Base-by-base conservation (phyloP, 2,329 filamentous ascomycete genomes). In the Diaporthe caulivora region DNA sequence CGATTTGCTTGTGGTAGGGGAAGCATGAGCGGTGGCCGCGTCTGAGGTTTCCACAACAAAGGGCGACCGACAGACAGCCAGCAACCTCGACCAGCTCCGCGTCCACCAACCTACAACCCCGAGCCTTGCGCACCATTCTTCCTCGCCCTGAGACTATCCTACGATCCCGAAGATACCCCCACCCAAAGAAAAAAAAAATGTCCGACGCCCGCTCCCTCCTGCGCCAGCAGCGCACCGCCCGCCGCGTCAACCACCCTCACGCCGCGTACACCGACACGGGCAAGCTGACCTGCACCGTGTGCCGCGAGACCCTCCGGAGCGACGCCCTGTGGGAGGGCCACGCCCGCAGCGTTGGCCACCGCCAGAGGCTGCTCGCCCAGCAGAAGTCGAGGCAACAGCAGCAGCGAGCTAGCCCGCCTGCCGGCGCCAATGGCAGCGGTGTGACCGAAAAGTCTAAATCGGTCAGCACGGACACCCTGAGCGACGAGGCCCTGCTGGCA, bases 181-280 rank as follows among this genome's bases (percentile, higher is more conserved):
- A n/a, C n/a, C n/a, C n/a, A n/a, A n/a, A n/a, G n/a, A n/a, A n/a
- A n/a, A n/a, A n/a, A n/a, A n/a, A n/a, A 76, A 96, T 97, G 93
- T 88, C 94, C 77, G 94, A 97, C 82, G 92, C 94, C 34, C 92
- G 95, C 78, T 90, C 93, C 47, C 89, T 97, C 64, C 88, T 97
- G 73, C 93, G 94, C 78, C 92, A 92, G 79, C 93, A 96, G 82
- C 91, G 94, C 77, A 91, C 91, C 72, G 89, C 92, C 75, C 91
- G 94, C 72, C 90, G 93, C 76, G 91, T 95, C 78, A 88, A 91
- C 68, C 92, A 94, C 78, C 90, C 92, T 5, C 86, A 92, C 78
- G 92, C 92, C 54, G 85, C 87, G 70, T 94, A 95, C 83, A 91
- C 92, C 7, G 88, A 91, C 76, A 86, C 90, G 18, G 92, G 92